These are phyloP conservation scores for Colletotrichum nymphaeae DNA, from an alignment of 2,329 filamentous ascomycete species.

Conservation along the genomic window DNA sequence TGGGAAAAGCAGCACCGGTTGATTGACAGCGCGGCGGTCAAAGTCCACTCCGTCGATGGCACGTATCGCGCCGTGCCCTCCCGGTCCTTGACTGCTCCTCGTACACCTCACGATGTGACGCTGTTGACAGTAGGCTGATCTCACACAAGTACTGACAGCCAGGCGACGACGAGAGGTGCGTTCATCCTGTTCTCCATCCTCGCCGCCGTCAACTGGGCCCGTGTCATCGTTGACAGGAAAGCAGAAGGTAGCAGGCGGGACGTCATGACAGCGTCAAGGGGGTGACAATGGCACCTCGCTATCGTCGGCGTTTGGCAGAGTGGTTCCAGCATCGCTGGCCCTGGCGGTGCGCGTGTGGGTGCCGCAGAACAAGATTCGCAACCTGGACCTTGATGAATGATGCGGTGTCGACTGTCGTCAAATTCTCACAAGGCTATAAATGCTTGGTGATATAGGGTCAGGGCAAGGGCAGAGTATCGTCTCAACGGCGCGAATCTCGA, in stretches of 20 bases:
- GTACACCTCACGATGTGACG: not conserved
- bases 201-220: not conserved
- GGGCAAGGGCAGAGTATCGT: not conserved
- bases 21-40: not conserved
- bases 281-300: constrained; percentile 23
- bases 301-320: not conserved
- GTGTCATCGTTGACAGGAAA: not conserved
- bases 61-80: not conserved
- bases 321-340: constrained; percentile 7
- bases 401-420: not conserved
- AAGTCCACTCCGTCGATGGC: not conserved
- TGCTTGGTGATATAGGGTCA: constrained; percentile 13
- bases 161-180: not conserved
- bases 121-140: not conserved
- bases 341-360: not conserved
- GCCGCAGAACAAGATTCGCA: not conserved
- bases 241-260: constrained; percentile 12
- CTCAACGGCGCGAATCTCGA: not conserved
- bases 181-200: not conserved
- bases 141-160: not conserved
- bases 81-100: not conserved
- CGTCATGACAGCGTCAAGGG: constrained; percentile 28
- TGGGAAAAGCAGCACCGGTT: not conserved
- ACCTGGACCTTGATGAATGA: constrained; percentile 1
- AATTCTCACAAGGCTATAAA: not conserved